Base-by-base conservation (phyloP, 805 yeast species). In the Candida yuanshanica region DNA sequence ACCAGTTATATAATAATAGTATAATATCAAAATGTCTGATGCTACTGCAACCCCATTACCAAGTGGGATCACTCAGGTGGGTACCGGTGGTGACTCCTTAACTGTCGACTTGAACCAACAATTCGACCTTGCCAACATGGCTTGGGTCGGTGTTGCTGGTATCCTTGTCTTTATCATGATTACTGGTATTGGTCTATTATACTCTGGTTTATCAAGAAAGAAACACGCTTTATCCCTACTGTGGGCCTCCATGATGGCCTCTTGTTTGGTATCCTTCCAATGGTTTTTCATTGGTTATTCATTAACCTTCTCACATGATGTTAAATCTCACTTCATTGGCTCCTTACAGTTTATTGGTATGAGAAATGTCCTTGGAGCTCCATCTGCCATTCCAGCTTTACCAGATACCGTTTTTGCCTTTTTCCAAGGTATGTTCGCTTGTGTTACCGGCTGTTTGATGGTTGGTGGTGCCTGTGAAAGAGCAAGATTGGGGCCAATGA, bases 261-360 rank as follows among this genome's bases (percentile, higher is more conserved):
- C 79, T 17, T 81, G 93, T 51, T 69, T 91, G 24, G 79, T 89
- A 7, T 66, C 84, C 2, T 88, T 93, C 76, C 96, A 93, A 64
- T 91, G 99, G 98, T 93, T 89, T 66, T 90, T 89, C 70, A 89
- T 97, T 96, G 99, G 98, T 48, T 91, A 85, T 65, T 86, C 97
- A 12, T 73, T 93, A 43, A 82, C 88, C 16, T 91, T 91, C 61
- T 73, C 91, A 20, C 86, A 82, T 59, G 66, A 72, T 43, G 79
- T 77, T 13, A 60, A 61, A 36, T 75, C 78, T 36, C 72, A 68
- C 16, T 84, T 89, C 64, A 70, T 88, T 51, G 99, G 99, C 42
- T 77, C 87, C 46, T 69, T 91, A 60, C 75, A 75, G 54, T 82
- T 86, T 65, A 88, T 91, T 60, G 81, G 89, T 48, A 72, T 91